Percentiles rank a stretch among this genome's conserved stretches.
phyloP scores from a whole-genome alignment of 1,139 yeast species.

The Candida frijolesensis region DNA sequence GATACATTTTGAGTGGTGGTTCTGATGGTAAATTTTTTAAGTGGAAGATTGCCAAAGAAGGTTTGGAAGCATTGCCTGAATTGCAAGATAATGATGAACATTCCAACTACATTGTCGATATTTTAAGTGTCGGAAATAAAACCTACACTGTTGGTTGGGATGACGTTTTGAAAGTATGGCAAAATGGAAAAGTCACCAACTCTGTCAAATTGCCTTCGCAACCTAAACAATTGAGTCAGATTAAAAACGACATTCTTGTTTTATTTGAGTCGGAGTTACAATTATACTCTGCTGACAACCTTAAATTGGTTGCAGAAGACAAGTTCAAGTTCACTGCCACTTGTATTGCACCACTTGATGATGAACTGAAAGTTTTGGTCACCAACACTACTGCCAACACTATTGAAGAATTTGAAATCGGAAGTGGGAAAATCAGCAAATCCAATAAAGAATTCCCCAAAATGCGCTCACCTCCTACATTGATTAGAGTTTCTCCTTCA shows the following conservation, averaged over 20 bases:
- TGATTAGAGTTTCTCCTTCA: constrained; percentile 70
- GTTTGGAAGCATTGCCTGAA: constrained; percentile 23
- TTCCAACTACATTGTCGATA: constrained; percentile 58
- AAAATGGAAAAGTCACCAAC: constrained; percentile 26
- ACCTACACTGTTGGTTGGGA: constrained; percentile 83
- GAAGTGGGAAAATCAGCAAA: constrained; percentile 18
- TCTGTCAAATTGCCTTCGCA: constrained; percentile 51
- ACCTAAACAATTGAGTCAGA: constrained; percentile 57
- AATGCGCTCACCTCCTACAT: constrained; percentile 64
- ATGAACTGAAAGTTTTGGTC: constrained; percentile 39
- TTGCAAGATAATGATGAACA: constrained; percentile 36
- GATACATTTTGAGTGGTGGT: constrained; percentile 64
- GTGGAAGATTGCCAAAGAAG: constrained; percentile 51
- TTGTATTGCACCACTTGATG: constrained; percentile 31
- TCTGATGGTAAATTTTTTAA: constrained; percentile 74
- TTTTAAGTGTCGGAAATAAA: constrained; percentile 25
- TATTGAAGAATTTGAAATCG: constrained; percentile 30
- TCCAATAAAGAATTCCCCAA: constrained; percentile 36
- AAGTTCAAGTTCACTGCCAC: constrained; percentile 42
- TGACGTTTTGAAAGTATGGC: constrained; percentile 62
- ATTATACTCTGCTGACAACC: constrained; percentile 30
- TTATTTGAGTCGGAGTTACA: constrained; percentile 51
- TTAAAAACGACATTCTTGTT: constrained; percentile 35
- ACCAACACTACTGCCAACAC: constrained; percentile 49
- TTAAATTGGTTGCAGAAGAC: constrained; percentile 24